Evolutionary conservation across 1,284 basidiomycete species (phyloP), one percentile per base, ranked within the genome.

Genomic region (Microbotryum scabiosae): DNA sequence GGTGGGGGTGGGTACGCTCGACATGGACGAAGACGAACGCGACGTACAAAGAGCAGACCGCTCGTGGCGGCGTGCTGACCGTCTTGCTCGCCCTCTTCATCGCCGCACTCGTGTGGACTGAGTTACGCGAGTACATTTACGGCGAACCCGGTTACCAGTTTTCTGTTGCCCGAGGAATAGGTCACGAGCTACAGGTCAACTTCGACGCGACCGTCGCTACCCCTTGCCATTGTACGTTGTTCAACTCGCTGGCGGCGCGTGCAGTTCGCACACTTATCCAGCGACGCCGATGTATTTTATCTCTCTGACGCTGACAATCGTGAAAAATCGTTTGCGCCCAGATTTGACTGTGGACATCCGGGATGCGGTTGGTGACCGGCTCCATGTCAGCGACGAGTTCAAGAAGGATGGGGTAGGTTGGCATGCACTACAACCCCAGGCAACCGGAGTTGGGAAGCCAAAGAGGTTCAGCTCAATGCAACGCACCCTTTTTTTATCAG

Each of bases 131-230:
- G 71, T 97, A 84, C 72, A 78, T 97, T 41, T 97, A 87, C 20
- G 92, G 92, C 54, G 91, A 90, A 81, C 86, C 88, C 14, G 85
- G 86, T 69, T 86, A 86, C 71, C 84, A 85, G 69, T 97, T 94
- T 75, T 84, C 82, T 63, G 85, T 97, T 56, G 91, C 94, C 72
- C 76, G 77, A 23, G 81, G 82, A 51, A 75, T 80, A 28, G 76
- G 77, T 23, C 84, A 82, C 66, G 83, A 80, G 60, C 79, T 97
- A 77, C 82, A 85, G 67, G 79, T 97, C 64, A 96, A 97, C 74
- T 81, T 96, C 57, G 92, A 97, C 76, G 75, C 94, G 75, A 84
- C 89, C 16, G 86, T 97, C 26, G 88, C 88, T 67, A 96, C 92
- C 83, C 91, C 89, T 1, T 96, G 92, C 77, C 80, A 82, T 76